Evolutionary conservation across 495 filamentous ascomycete species (phyloP), one percentile per base, ranked within the genome.

Genomic region (Trichoderma asperelloides): DNA sequence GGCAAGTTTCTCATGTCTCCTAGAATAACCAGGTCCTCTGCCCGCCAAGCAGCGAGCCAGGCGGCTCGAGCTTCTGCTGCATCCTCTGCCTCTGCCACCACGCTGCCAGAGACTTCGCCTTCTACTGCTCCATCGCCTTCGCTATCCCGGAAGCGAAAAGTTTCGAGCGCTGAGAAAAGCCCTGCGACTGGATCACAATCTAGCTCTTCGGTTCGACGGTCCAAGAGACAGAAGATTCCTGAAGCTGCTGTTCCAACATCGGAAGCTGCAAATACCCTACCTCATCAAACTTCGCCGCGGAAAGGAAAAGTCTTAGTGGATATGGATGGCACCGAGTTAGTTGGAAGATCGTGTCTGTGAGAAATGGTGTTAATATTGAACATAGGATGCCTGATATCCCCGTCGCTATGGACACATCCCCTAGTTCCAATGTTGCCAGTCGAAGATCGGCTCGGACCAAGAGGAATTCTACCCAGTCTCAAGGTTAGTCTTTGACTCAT

Each of bases 281-380:
- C 81, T 68, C 72, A 80, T 68, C 66, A 76, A 68, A 70, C 84
- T 67, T 86, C 87, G 66, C 87, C 84, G 71, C 82, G 78, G 77
- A 84, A 85, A 78, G 79, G 85, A 74, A 87, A 89, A 78, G 79
- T 83, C 74, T 74, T 86, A 64, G 79, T 83, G 78, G 84, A 82
- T 73, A 95, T 94, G 93, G 92, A 92, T 78, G 91, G 88, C 81
- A 86, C 89, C 75, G 88, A 86, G 91, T 95, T 79, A 66, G 85
- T 80, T 40, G 33, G 23, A 47, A 55, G 18, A 21, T 13, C 15
- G 25, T 60, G 0, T 27, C 27, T 13, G 21, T 23, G 4, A 33
- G 28, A 65, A 37, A 16, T n/a, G 37, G 60, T 66, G 71, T 65
- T 74, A 63, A 73, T 25, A 47, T 12, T 12, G 9, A 25, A 33